Evolutionary conservation across 139 green algal genomes (phyloP).

Genomic region (Pycnococcus provasolii): DNA sequence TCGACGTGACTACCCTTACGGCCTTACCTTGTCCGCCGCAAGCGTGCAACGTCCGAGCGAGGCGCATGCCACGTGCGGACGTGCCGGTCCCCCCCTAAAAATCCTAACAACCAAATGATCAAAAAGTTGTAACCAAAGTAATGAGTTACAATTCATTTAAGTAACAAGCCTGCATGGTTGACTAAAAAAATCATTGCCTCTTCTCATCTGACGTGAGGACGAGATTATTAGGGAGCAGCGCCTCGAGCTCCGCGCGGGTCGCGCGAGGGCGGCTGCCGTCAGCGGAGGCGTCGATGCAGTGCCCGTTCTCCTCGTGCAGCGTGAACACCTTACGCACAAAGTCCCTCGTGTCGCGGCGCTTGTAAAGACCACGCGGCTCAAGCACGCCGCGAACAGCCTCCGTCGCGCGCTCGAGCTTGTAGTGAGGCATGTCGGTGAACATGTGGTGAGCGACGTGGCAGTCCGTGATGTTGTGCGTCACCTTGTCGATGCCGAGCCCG

Average conservation of each 20-base stretch:
- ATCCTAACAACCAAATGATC: too few relatives aligned
- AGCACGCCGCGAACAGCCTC: constrained; percentile 36
- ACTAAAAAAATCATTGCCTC: too few relatives aligned
- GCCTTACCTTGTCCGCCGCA: too few relatives aligned
- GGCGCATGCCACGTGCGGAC: too few relatives aligned
- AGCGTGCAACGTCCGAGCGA: too few relatives aligned
- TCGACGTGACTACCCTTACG: too few relatives aligned
- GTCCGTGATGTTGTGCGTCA: constrained; percentile 81
- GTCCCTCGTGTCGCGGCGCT: constrained; percentile 5
- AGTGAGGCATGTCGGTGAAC: constrained; percentile 85
- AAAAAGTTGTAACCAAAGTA: too few relatives aligned
- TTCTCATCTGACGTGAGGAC: too few relatives aligned
- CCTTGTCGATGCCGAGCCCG: constrained; percentile 44
- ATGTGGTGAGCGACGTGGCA: constrained; percentile 86
- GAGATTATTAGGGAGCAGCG: too few relatives aligned
- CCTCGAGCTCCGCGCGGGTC: background rate
- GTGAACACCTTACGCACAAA: constrained; percentile 1
- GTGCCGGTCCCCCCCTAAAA: too few relatives aligned
- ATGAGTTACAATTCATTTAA: too few relatives aligned
- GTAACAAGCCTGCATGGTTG: too few relatives aligned
- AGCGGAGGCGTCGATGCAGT: background rate
- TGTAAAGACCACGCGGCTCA: constrained; percentile 3
- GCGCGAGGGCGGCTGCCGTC: background rate
- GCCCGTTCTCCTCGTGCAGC: constrained; percentile 7
- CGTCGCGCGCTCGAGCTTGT: constrained; percentile 78